phyloP scores from a whole-genome alignment of 2,329 filamentous ascomycete genomes.

The Ambrosiella xylebori region DNA sequence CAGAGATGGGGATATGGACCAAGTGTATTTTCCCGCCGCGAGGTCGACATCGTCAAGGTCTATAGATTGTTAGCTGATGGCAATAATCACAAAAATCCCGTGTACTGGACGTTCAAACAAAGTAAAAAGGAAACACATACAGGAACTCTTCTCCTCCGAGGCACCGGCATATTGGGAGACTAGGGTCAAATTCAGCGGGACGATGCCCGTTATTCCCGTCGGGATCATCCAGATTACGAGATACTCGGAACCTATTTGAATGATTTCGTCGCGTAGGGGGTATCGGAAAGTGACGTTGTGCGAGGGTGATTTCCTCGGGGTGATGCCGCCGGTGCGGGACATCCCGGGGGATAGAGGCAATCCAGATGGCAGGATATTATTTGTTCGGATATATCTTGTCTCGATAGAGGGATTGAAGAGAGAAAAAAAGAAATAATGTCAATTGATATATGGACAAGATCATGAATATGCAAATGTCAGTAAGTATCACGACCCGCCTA shows the following conservation, averaged over 20 bases:
- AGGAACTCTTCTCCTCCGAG: neutral
- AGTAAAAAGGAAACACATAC: neutral
- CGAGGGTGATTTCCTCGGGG: neutral
- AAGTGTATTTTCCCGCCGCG: slow-evolving; percentile 4
- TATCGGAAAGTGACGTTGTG: slow-evolving; percentile 4
- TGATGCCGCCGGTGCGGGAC: too few relatives aligned
- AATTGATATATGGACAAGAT: too few relatives aligned
- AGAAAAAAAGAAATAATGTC: too few relatives aligned
- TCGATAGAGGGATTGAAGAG: too few relatives aligned
- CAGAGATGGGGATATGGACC: slow-evolving; percentile 8
- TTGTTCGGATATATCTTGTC: too few relatives aligned
- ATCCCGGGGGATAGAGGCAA: too few relatives aligned
- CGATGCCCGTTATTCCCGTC: neutral
- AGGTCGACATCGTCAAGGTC: slow-evolving; percentile 4
- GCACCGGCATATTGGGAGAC: slow-evolving; percentile 3
- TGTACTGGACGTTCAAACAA: neutral
- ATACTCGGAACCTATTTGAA: slow-evolving; percentile 3
- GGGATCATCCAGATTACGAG: neutral
- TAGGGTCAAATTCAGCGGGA: neutral
- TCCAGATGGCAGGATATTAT: too few relatives aligned
- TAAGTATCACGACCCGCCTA: too few relatives aligned
- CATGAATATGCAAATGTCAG: too few relatives aligned
- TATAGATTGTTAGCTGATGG: neutral
- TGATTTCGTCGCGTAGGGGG: slow-evolving; percentile 4
- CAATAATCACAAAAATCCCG: neutral